phyloP scores from a whole-genome alignment of 208 protist species.

The Strigomonas galati region DNA sequence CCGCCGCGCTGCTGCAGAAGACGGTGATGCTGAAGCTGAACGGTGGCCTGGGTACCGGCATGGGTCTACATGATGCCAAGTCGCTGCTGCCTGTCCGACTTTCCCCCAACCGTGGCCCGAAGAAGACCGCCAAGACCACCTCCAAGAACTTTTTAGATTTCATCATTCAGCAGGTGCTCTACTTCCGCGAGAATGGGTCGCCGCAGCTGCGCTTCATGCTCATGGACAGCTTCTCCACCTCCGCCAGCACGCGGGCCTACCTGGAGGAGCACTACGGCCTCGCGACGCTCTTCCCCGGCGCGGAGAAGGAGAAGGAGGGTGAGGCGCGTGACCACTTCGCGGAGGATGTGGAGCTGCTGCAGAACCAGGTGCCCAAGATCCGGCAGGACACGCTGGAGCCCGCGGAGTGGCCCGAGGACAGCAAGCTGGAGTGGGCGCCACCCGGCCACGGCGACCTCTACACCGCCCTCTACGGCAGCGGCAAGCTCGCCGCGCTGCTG shows the following conservation, averaged over 20 bases:
- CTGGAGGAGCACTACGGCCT: constrained; percentile 43
- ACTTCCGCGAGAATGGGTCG: constrained; percentile 74
- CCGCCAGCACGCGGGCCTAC: constrained; percentile 84
- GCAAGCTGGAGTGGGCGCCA: constrained; percentile 92
- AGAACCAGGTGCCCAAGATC: constrained; percentile 89
- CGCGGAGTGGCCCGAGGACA: constrained; percentile 41
- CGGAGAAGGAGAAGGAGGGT: no score
- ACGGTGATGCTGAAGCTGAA: constrained; percentile 98
- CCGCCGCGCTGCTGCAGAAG: constrained; percentile 46
- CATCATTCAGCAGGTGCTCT: constrained; percentile 91
- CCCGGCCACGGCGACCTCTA: constrained; percentile 99
- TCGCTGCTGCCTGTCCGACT: constrained; percentile 64
- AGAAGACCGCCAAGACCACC: constrained; percentile 32
- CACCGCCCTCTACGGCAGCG: constrained; percentile 89
- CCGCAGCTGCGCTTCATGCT: constrained; percentile 95
- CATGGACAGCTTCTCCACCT: constrained; percentile 99
- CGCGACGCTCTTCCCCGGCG: constrained; percentile 5
- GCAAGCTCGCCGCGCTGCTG: constrained; percentile 82
- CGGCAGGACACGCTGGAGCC: constrained; percentile 55
- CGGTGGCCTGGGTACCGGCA: constrained; percentile 93
- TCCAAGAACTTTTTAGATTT: constrained; percentile 98
- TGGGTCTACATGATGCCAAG: constrained; percentile 88
- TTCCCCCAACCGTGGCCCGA: constrained; percentile 42
- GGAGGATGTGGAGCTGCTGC: constrained; percentile 66
- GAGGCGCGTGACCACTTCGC: constrained; percentile 53